phyloP scores from a whole-genome alignment of 2,329 filamentous ascomycete genomes.

The Lachnellula arida region DNA sequence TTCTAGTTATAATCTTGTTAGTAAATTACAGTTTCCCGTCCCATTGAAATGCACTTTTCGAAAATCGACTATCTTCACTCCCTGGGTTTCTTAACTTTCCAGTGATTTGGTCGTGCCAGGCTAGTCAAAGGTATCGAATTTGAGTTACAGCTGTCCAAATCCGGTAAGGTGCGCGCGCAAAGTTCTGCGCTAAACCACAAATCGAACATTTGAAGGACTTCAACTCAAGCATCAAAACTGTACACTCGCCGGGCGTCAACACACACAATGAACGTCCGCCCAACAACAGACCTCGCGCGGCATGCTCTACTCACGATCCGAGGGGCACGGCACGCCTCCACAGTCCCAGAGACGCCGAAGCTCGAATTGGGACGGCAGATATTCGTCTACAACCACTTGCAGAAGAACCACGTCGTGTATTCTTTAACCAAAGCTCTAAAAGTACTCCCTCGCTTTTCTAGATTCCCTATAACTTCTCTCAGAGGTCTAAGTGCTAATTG shows the following conservation, averaged over 20 bases:
- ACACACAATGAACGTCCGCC: constrained; percentile 18
- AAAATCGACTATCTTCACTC: too few species aligned
- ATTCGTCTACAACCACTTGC: constrained; percentile 36
- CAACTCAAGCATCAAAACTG: too few species aligned
- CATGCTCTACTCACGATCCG: constrained; percentile 7
- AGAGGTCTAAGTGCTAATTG: neutral
- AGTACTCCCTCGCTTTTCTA: constrained; percentile 19
- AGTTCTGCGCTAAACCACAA: neutral
- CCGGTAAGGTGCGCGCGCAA: neutral
- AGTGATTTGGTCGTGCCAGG: too few species aligned
- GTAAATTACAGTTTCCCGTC: too few species aligned
- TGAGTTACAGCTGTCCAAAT: too few species aligned
- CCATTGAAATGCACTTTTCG: too few species aligned
- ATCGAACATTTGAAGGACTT: neutral
- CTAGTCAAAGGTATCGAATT: too few species aligned
- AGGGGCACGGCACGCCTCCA: constrained; percentile 14
- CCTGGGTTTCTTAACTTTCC: too few species aligned
- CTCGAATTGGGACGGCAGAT: constrained; percentile 33
- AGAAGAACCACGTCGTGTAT: constrained; percentile 38
- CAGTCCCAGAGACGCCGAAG: neutral
- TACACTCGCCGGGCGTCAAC: neutral
- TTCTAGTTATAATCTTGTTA: too few species aligned
- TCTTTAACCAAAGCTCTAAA: constrained; percentile 34
- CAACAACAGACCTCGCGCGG: constrained; percentile 8
- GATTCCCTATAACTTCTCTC: neutral